A percentile compares a stretch with the other conserved stretches of the same genome.
phyloP scores from a whole-genome alignment of 2,329 filamentous ascomycete genomes.

The Fusarium globosum region DNA sequence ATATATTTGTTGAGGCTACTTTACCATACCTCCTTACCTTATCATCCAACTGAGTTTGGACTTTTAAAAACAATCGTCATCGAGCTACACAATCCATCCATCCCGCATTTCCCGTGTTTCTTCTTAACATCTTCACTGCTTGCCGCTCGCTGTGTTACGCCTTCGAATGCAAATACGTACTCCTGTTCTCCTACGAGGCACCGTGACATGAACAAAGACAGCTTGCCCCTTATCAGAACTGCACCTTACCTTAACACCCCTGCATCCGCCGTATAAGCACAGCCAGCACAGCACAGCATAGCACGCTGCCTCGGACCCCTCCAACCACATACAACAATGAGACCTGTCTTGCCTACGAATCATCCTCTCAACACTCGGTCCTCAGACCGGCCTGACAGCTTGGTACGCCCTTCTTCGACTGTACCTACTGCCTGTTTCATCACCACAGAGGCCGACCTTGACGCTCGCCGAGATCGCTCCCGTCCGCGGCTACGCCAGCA shows the following conservation, averaged over 20 bases:
- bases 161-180: not conserved
- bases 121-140: not conserved
- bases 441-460: conserved; percentile 50
- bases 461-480: conserved; percentile 40
- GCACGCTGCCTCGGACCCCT: conserved; percentile 9
- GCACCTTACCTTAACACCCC: conserved; percentile 7
- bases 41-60: conserved; percentile 25
- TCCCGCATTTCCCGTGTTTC: conserved; percentile 18
- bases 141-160: not conserved
- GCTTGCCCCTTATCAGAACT: conserved; percentile 11
- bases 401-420: conserved; percentile 34
- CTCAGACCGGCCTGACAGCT: conserved; percentile 35
- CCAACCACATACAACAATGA: conserved; percentile 38
- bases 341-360: conserved; percentile 41
- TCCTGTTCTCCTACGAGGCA: not conserved
- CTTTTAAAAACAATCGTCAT: conserved; percentile 42
- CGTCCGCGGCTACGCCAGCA: conserved; percentile 39
- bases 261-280: conserved; percentile 9
- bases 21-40: not conserved
- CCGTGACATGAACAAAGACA: conserved; percentile 24
- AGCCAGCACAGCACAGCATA: not conserved
- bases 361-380: conserved; percentile 36
- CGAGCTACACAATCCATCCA: conserved; percentile 16
- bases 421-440: conserved; percentile 51
- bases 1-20: conserved; percentile 14